Evolutionary conservation across 148 eudicot genomes (phyloP), one percentile per base, ranked within the genome.

Genomic region (Mesembryanthemum crystallinum): DNA sequence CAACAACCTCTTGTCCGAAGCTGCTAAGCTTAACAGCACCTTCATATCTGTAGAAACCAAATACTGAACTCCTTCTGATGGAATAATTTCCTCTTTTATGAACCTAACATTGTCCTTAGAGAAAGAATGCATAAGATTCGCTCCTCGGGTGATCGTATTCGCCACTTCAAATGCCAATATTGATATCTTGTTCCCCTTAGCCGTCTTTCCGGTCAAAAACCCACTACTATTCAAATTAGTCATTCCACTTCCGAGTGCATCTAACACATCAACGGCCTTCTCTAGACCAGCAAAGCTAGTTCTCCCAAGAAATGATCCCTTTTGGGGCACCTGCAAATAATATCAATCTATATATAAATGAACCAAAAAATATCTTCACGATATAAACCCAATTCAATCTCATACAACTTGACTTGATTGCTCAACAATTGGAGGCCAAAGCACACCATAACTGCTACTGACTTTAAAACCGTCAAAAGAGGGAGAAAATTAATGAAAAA

Each of bases 141-240:
- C 80, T 35, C 96, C 98, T 73, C 89, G 86, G 47, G 86, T 88
- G 57, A 94, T 84, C 14, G 98, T 94, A 81, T 94, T 94, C 52
- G 98, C 98, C 61, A 94, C 94, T 78, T 94, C 98, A 82, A 94
- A 94, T 64, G 98, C 93, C 81, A 94, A 79, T 39, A 94, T 91
- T 21, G 86, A 78, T 79, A 94, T 80, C 83, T 81, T 94, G 73
- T 83, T 90, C 58, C 97, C 92, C 82, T 90, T 86, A 33, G 89
- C 49, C 63, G 79, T 75, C 81, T 86, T 80, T 67, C 93, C 91
- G 28, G 96, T 83, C 61, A 89, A 79, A 82, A 94, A 94, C 43
- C 97, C 98, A 82, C 96, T 86, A 30, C 85, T 60, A 71, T 86
- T 88, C 81, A 94, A 85, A 80, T 89, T 92, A 18, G 97, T 76